Evolutionary conservation across 139 green algal species (phyloP), one percentile per base, ranked within the genome.

Genomic region (Haematococcus sp.): DNA sequence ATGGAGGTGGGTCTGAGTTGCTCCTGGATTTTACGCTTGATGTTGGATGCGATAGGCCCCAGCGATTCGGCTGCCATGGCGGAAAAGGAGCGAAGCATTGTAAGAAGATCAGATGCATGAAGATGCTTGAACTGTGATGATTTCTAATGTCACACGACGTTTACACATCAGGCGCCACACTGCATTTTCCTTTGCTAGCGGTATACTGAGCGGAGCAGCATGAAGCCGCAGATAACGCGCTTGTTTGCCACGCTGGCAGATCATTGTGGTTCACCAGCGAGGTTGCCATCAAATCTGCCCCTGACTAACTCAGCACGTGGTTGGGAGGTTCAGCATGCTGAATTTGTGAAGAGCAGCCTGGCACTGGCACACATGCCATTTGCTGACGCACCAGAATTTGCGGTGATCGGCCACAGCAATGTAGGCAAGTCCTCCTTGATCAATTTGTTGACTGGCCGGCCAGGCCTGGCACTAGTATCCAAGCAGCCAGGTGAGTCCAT

Each of bases 381-480:
- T 54, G 52, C 32, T 19, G 35, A 52, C 4, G 25, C 5, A 1
- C 92, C 94, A 23, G 94, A 98, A 79, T 95, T 98, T 88, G 94
- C 94, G n/a, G 86, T 98, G 7, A 95, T 98, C 54, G 95, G 95
- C 0, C 87, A 93, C 7, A 96, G 88, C 34, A 98, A 98, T 83
- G 95, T 98, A n/a, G 95, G 95, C 66, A 98, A 98, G 80, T 97
- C 89, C 3, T 97, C 90, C 0, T 86, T 98, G 5, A 98, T 98
- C 78, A 98, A 98, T 86, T 81, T 96, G 81, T 70, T 98, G 32
- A 97, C 94, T 4, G 78, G 79, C 11, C 78, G 83, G 22, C 90
- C 84, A 33, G 67, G 80, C 23, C 82, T 98, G 27, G 94, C 94
- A 1, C 81, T 90, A 79, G 89, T 96, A 0, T 98, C 95, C 3